Conservation (phyloP, 768 basidiomycete species). For the Hericium alpestre region DNA sequence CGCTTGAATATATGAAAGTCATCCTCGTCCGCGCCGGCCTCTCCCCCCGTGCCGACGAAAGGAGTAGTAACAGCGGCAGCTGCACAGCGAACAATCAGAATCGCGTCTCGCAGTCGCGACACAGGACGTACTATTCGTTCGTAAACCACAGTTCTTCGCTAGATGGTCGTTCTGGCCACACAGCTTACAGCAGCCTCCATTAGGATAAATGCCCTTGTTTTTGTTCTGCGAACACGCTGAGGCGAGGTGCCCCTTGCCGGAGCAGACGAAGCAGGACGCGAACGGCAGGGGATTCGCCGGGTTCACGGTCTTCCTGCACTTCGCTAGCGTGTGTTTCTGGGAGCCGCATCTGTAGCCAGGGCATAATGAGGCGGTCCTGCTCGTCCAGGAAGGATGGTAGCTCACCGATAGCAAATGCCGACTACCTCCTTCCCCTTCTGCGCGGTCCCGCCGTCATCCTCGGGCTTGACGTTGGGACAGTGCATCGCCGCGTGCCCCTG, state of each 20-base stretch:
- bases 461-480: slow-evolving; percentile 45
- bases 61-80: slow-evolving; percentile 30
- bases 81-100: slow-evolving; percentile 4
- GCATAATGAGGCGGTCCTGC: neutral
- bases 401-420: slow-evolving; percentile 38
- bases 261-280: slow-evolving; percentile 89
- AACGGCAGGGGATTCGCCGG: slow-evolving; percentile 65
- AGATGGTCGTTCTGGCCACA: slow-evolving; percentile 81
- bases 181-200: slow-evolving; percentile 84
- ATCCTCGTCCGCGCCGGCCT: slow-evolving; percentile 84
- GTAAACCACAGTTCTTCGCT: slow-evolving; percentile 68
- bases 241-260: slow-evolving; percentile 74
- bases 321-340: slow-evolving; percentile 63
- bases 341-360: slow-evolving; percentile 62
- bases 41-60: slow-evolving; percentile 36
- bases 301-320: slow-evolving; percentile 59
- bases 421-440: slow-evolving; percentile 43
- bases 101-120: too few species aligned
- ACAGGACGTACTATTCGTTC: slow-evolving; percentile 39
- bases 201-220: slow-evolving; percentile 75
- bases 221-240: slow-evolving; percentile 75
- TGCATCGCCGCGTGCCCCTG: slow-evolving; percentile 77
- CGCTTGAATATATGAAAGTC: slow-evolving; percentile 83
- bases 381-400: neutral
- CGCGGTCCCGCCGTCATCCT: slow-evolving; percentile 25